Evolutionary conservation across 2,329 filamentous ascomycete species (phyloP), one percentile per base, ranked within the genome.

Genomic region (Aspergillus felis): DNA sequence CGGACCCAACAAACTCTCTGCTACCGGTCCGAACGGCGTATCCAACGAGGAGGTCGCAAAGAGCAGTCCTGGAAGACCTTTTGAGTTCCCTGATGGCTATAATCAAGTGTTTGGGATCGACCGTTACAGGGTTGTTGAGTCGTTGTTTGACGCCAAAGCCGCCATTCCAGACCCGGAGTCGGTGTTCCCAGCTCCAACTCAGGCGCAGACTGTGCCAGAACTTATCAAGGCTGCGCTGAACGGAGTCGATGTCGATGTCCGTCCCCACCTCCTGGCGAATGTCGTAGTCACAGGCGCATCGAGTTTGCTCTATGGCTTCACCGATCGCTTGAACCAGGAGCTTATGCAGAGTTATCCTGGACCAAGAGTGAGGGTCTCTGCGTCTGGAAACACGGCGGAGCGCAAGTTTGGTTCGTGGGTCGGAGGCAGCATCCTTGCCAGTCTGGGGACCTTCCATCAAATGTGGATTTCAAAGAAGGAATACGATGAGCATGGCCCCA

Each of bases 391-490:
- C 67, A 90, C 90, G 0, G 90, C 88, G 41, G 95, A 99, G 81
- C 81, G 95, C 54, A 89, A 92, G 64, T 97, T 96, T 74, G 92
- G 91, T 24, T 87, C 90, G 51, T 99, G 94, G 93, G 92, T 99
- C 65, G 94, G 95, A 50, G 94, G 94, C 49, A 97, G 92, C 76
- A 97, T 99, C 66, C 80, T 99, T 65, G 92, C 91, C 6, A 97
- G 92, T 75, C 76, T 99, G 77, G 95, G 95, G 9, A 96, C 92
- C 14, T 99, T 99, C 78, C 94, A 99, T 79, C 94, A 99, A 80
- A 93, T 99, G 89, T 99, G 94, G 94, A 95, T 99, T 67, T 93
- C 89, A 25, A 91, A 87, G 76, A 96, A 96, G 81, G 94, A 99
- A 79, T 97, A 97, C 68, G 92, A 97, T 63, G 95, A 99, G 81